Evolutionary conservation across 1,284 basidiomycete species (phyloP).

Genomic region (Coriolopsis trogii): DNA sequence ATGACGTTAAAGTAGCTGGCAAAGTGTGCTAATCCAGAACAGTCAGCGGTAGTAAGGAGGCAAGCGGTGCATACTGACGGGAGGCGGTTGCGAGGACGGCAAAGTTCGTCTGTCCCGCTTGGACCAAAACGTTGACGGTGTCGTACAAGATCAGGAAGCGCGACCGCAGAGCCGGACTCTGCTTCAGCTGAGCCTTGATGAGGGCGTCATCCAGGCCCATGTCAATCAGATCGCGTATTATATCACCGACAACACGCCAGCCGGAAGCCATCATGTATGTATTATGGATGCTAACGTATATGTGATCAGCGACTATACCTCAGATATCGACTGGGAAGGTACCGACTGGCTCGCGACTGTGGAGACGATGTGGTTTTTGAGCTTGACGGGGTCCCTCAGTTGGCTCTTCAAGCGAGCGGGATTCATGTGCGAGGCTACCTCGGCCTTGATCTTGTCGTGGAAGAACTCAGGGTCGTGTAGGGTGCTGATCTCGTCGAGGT

Average conservation of each 20-base stretch:
- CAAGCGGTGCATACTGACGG: conserved; percentile 52
- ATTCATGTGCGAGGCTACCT: conserved; percentile 47
- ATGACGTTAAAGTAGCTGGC: conserved; percentile 64
- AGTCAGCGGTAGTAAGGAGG: background rate
- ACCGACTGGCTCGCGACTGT: conserved; percentile 61
- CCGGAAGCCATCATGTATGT: conserved; percentile 74
- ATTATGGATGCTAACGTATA: conserved; percentile 65
- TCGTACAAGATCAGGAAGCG: conserved; percentile 68
- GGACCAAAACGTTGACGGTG: conserved; percentile 58
- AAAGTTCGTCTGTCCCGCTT: conserved; percentile 62
- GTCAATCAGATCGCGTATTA: conserved; percentile 52
- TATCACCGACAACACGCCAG: conserved; percentile 68
- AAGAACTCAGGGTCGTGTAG: conserved; percentile 67
- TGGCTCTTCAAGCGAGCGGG: background rate
- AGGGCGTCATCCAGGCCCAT: conserved; percentile 55
- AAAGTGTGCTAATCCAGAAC: no score
- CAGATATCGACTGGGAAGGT: background rate
- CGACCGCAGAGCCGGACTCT: conserved; percentile 50
- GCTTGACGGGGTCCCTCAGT: background rate
- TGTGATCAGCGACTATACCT: background rate
- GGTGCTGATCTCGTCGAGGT: conserved; percentile 66
- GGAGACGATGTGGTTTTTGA: conserved; percentile 46
- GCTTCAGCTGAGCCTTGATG: conserved; percentile 53
- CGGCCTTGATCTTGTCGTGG: conserved; percentile 51
- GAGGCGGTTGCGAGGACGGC: conserved; percentile 65